phyloP scores from a whole-genome alignment of 768 basidiomycete genomes.

The Calocybe cyanea region DNA sequence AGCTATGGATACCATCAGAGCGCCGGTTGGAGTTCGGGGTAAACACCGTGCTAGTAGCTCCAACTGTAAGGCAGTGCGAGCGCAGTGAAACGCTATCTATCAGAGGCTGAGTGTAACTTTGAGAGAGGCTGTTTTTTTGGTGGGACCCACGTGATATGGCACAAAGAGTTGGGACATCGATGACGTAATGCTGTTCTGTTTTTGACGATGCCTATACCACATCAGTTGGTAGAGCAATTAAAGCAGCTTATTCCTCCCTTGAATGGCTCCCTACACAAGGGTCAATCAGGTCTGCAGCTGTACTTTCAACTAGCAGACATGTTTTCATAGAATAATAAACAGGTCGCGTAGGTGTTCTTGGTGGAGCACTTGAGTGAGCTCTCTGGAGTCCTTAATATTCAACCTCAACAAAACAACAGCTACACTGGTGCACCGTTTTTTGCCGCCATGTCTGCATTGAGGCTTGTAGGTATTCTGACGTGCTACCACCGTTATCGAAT shows the following conservation, averaged over 20 bases:
- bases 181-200: too few relatives aligned
- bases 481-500: neutral
- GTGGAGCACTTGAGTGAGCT: constrained; percentile 90
- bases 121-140: too few relatives aligned
- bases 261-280: constrained; percentile 86
- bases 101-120: too few relatives aligned
- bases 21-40: too few relatives aligned
- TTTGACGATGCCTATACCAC: constrained; percentile 55
- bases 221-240: constrained; percentile 62
- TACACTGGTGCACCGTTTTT: constrained; percentile 98
- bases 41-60: too few relatives aligned
- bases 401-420: constrained; percentile 34
- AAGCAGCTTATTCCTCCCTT: constrained; percentile 88
- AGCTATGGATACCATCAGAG: too few relatives aligned
- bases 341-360: constrained; percentile 92
- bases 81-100: too few relatives aligned
- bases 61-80: too few relatives aligned
- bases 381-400: neutral
- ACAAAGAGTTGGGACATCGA: too few relatives aligned
- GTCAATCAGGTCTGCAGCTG: constrained; percentile 71
- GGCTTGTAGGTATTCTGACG: constrained; percentile 56
- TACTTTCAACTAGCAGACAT: neutral
- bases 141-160: too few relatives aligned
- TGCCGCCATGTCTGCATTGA: constrained; percentile 85
- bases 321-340: constrained; percentile 2